Base-by-base conservation (phyloP, 75 land plant species). In the Pseudotsuga menziesii region DNA sequence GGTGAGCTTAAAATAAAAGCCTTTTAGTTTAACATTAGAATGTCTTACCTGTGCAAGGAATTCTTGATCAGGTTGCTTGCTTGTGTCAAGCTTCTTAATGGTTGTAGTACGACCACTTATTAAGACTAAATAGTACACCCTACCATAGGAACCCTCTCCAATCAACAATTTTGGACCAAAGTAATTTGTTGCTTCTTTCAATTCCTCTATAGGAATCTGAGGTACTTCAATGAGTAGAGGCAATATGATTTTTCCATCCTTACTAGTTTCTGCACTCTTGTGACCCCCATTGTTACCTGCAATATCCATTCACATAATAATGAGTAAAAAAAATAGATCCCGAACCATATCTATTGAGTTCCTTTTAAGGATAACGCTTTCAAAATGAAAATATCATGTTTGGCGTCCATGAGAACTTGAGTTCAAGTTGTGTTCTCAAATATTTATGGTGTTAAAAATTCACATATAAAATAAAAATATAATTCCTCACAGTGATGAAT, bases 141-240 rank as follows among this genome's bases (percentile, higher is more conserved):
- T 82, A 17, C 92, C 98, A 85, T 92, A 94, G 14, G 98, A 94
- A 35, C 98, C 98, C 72, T 94, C 98, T 69, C 98, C 98, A 78
- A 94, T 92, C 80, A 94, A 70, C 57, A 90, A 29, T 36, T 84
- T 88, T 54, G 91, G 76, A 15, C 90, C 90, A 80, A 94, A 94
- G 76, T 90, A 90, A 23, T 93, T 88, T 25, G 98, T 94, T 27
- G 87, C 76, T 44, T 92, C 92, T 75, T 80, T 94, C 22, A 94
- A 69, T 55, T 92, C 98, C 56, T 90, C 95, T 2, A 89, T 70
- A 44, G 89, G 67, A 58, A 92, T 78, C 13, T 82, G 64, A 35
- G 98, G 93, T 61, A 89, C 91, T 80, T 77, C 84, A 78, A 86
- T 84, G 61, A 92, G 94, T 77, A 88, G 89, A 36, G 85, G 78